Percentiles rank a stretch among this genome's conserved stretches.
phyloP scores from a whole-genome alignment of 116 monocot species.

The Zostera marina region DNA sequence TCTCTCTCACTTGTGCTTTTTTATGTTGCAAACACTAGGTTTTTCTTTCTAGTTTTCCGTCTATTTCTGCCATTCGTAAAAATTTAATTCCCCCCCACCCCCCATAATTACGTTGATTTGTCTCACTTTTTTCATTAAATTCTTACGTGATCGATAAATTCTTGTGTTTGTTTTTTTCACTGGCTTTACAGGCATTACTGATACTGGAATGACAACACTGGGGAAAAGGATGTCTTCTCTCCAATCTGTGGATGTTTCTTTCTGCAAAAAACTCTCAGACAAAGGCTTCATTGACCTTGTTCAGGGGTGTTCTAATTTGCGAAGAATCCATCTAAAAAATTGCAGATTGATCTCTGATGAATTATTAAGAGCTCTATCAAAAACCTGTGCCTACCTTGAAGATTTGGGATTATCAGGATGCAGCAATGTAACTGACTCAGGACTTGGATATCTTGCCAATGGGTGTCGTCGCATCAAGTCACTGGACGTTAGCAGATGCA shows the following conservation, averaged over 20 bases:
- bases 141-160: too few relatives aligned
- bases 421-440: conserved; percentile 51
- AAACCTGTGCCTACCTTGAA: conserved; percentile 41
- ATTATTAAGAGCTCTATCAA: conserved; percentile 43
- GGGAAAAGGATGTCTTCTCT: conserved; percentile 37
- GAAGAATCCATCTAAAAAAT: conserved; percentile 23
- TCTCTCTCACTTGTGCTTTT: too few relatives aligned
- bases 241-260: conserved; percentile 56
- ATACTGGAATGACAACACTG: conserved; percentile 50
- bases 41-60: background rate
- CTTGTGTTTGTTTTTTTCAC: too few relatives aligned
- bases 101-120: too few relatives aligned
- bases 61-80: background rate
- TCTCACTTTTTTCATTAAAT: too few relatives aligned
- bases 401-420: conserved; percentile 58
- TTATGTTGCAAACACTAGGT: background rate
- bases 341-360: conserved; percentile 56
- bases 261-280: conserved; percentile 70
- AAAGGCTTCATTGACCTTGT: conserved; percentile 49
- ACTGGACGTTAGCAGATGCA: conserved; percentile 79
- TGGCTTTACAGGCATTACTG: conserved; percentile 37
- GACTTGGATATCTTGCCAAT: conserved; percentile 36
- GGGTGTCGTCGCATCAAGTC: conserved; percentile 51
- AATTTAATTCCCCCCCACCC: too few relatives aligned
- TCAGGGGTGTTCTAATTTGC: conserved; percentile 38